Evolutionary conservation across 495 filamentous ascomycete species (phyloP).

Genomic region (Penicillium paxilli): DNA sequence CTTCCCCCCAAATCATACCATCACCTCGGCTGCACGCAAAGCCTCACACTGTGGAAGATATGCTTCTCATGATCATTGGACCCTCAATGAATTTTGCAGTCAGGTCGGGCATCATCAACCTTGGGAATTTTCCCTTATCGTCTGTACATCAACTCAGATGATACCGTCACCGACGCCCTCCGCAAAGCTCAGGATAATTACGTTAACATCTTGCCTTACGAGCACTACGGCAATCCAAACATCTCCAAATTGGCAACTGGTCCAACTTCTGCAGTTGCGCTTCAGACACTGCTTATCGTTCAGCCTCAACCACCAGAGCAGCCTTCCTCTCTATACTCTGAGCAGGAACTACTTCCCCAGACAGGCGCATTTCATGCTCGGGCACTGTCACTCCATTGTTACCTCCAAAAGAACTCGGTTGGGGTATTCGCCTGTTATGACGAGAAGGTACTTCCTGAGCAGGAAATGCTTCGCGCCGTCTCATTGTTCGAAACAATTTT

Average conservation of each 20-base stretch:
- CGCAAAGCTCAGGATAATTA: neutral
- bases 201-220: too few relatives aligned
- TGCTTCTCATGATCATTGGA: too few relatives aligned
- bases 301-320: neutral
- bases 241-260: neutral
- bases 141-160: neutral
- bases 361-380: constrained; percentile 1
- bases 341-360: constrained; percentile 4
- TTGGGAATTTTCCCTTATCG: constrained; percentile 6
- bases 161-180: neutral
- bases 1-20: too few relatives aligned
- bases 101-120: too few relatives aligned
- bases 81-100: too few relatives aligned
- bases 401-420: neutral
- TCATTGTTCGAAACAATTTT: constrained; percentile 1
- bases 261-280: neutral
- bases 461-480: neutral
- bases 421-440: constrained; percentile 1
- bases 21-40: too few relatives aligned
- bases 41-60: too few relatives aligned
- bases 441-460: neutral
- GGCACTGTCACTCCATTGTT: neutral
- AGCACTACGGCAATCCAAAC: neutral
- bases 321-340: neutral
- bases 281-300: constrained; percentile 3